A percentile compares a stretch with the other conserved stretches of the same genome.
These are phyloP conservation scores for Thraustochytrium striatum DNA, from an alignment of 352 stramenopile species.

Conservation along the genomic window DNA sequence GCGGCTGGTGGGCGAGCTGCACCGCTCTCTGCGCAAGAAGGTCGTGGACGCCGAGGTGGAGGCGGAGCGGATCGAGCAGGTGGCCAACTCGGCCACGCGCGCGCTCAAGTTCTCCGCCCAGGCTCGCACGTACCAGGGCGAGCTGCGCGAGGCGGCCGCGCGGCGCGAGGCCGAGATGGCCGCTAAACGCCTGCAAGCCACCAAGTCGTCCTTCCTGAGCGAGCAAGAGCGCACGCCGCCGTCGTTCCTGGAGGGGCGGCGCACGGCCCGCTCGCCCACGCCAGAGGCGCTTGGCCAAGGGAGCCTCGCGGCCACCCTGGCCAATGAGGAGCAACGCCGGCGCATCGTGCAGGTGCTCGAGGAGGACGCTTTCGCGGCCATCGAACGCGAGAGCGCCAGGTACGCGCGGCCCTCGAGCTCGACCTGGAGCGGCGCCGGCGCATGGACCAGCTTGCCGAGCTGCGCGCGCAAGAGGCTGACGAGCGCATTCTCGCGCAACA, in stretches of 20 bases:
- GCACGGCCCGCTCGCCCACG: too few species aligned
- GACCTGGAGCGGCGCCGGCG: background rate
- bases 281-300: too few species aligned
- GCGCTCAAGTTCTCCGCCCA: background rate
- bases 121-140: background rate
- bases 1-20: background rate
- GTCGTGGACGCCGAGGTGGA: background rate
- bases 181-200: too few species aligned
- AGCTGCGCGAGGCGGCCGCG: background rate
- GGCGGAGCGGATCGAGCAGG: background rate
- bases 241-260: too few species aligned
- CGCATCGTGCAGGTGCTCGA: background rate
- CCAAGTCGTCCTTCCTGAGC: too few species aligned
- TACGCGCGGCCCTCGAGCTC: background rate
- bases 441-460: background rate
- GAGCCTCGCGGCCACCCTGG: background rate
- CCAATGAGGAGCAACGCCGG: background rate
- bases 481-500: background rate
- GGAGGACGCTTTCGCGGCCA: background rate
- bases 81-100: background rate
- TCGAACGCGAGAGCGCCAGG: slow-evolving; percentile 3
- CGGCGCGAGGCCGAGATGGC: background rate
- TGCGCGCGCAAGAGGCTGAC: background rate
- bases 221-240: too few species aligned
- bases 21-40: background rate